Evolutionary conservation across 805 yeast species (phyloP), one percentile per base, ranked within the genome.

Genomic region (Kregervanrija fluxuum): DNA sequence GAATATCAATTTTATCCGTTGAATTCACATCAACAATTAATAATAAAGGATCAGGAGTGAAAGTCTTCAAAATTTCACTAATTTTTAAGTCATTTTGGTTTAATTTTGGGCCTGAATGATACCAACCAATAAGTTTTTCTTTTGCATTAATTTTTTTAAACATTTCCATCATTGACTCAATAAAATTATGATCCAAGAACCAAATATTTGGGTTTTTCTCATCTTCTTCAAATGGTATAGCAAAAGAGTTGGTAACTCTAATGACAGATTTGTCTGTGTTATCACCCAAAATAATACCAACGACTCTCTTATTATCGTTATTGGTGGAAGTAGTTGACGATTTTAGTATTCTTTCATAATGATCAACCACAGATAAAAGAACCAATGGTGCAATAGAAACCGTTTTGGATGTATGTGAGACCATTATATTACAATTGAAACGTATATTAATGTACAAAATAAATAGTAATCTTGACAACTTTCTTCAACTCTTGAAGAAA

Each of bases 61-160:
- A 91, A 54, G 78, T 81, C 62, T 83, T 89, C 71, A 93, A 89
- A 43, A 84, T 67, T 52, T 93, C 96, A 62, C 91, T 91, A 58
- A 93, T 93, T 61, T 85, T 86, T 51, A 93, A 71, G 61, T 93
- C 99, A 12, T 95, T 82, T 1, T 90, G 76, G 55, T 79, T 81
- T 52, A 95, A 75, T 63, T 89, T 89, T 14, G 98, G 97, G 4
- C 99, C 99, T 8, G 96, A 83, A 65, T 93, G 99, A 63, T 93
- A 93, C 99, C 99, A 93, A n/a, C 99, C 99, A 61, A 93, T 81
- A 40, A 93, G 73, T 62, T 80, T 86, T 65, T 93, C 99, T 67
- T 87, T 90, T 14, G 99, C 99, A 68, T 90, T 95, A 63, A 93
- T 90, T 65, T 95, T 93, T 62, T 86, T 88, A 69, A 89, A 91